Base-by-base conservation (phyloP, 768 basidiomycete genomes). In the Lactarius evosmus region DNA sequence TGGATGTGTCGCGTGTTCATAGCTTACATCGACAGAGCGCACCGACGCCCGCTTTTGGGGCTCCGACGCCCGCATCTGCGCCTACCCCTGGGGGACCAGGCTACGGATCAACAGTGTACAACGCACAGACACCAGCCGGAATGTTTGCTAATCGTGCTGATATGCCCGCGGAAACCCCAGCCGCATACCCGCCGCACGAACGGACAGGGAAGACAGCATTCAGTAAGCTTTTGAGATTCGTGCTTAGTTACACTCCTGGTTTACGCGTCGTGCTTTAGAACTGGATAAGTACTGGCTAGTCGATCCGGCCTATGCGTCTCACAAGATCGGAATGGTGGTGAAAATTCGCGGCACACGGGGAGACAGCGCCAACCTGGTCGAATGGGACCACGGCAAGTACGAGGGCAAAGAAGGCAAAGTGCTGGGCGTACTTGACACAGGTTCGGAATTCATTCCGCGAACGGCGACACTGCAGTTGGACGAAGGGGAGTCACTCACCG, bases 281-380 rank as follows among this genome's bases (percentile, higher is more conserved):
- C 68, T 77, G 38, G 75, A 76, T 19, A 70, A 75, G 36, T 69
- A 78, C 36, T 83, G 81, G 81, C 65, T 83, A 0, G 73, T 79
- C 62, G 78, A 80, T 56, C 66, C 72, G 64, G 75, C 27, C 4
- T 67, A 65, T 66, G 67, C 17, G 11, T 67, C 71, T 52, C 70
- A 75, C 69, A 66, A 75, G 54, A 63, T 66, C 5, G 76, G 78
- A n/a, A 72, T 82, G 66, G 76, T 75, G 62, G 71, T 83, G 40
- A 63, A 71, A n/a, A 70, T 81, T 14, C 67, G 72, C 7, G 77
- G 77, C 7, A 78, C 79, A 1, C 74, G 73, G 19, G 67, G 67
- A 52, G 46, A 56, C 59, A 25, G 67, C 7, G 57, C 50, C 41
- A 6, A 73, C 73, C 40, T 80, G 76, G 61, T 73, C 76, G 36